A percentile compares a stretch with the other conserved stretches of the same genome.
phyloP scores from a whole-genome alignment of 345 rosid species.

The Gossypium stocksii region DNA sequence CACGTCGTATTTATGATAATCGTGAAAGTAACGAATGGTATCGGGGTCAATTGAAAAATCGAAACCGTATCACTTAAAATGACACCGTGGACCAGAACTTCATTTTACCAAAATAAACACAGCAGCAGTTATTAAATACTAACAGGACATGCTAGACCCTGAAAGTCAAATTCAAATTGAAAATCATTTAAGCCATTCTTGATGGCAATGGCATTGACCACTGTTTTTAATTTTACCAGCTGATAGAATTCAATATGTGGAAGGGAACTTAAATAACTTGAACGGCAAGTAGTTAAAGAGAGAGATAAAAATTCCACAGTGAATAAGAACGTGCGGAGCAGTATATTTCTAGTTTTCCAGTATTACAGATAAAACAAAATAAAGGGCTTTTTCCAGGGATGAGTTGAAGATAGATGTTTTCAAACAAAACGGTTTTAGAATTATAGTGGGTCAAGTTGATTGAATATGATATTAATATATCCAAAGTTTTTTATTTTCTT shows the following conservation, averaged over 20 bases:
- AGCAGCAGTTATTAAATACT: not conserved
- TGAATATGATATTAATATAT: not conserved
- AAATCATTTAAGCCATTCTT: not conserved
- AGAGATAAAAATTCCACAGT: not conserved
- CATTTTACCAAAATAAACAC: not conserved
- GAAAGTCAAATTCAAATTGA: constrained; percentile 3
- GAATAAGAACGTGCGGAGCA: not conserved
- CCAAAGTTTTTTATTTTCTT: too few relatives aligned
- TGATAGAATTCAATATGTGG: not conserved
- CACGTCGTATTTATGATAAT: not conserved
- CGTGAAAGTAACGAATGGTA: not conserved
- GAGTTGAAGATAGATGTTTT: not conserved
- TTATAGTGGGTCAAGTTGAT: not conserved
- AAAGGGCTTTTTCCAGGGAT: not conserved
- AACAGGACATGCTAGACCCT: not conserved
- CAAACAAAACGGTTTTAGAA: constrained; percentile 10
- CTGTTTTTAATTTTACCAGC: not conserved
- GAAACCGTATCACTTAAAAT: not conserved
- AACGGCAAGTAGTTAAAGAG: not conserved
- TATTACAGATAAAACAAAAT: not conserved
- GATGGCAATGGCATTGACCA: constrained; percentile 3
- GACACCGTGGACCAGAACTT: not conserved
- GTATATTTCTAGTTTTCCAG: not conserved
- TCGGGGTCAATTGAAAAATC: not conserved
- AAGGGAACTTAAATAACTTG: constrained; percentile 8